Conservation (phyloP, 371 early-diverging fungal genomes). For the Apophysomyces ossiformis region DNA sequence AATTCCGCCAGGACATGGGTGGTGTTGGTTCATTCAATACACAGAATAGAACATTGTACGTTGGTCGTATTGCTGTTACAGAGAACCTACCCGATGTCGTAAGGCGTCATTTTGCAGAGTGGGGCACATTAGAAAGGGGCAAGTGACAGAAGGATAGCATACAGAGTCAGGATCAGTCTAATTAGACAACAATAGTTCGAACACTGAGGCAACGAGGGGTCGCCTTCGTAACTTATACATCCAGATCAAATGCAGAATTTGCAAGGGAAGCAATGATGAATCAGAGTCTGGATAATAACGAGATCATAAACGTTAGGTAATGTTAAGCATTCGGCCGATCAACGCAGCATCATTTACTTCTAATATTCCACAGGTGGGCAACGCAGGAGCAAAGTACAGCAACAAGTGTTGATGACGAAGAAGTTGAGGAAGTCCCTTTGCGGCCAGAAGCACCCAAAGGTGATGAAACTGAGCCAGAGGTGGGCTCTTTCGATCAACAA, state of each 20-base stretch:
- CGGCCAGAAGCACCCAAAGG: slow-evolving; percentile 7
- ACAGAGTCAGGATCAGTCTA: neutral
- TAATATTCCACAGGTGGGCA: slow-evolving; percentile 66
- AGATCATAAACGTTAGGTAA: slow-evolving; percentile 53
- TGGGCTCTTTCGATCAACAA: slow-evolving; percentile 52
- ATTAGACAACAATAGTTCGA: slow-evolving; percentile 39
- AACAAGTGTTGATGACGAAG: slow-evolving; percentile 47
- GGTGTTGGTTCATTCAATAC: slow-evolving; percentile 86
- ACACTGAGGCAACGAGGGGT: slow-evolving; percentile 71
- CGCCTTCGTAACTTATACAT: slow-evolving; percentile 80
- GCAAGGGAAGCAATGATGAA: slow-evolving; percentile 91
- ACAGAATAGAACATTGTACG: slow-evolving; percentile 77
- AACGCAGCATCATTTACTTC: neutral
- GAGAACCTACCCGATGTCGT: slow-evolving; percentile 67
- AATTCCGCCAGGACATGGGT: slow-evolving; percentile 87
- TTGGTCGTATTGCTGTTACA: slow-evolving; percentile 70
- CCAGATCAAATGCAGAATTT: slow-evolving; percentile 80
- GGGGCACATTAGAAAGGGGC: slow-evolving; percentile 81
- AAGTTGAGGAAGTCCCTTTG: slow-evolving; percentile 15
- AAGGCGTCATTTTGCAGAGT: slow-evolving; percentile 73
- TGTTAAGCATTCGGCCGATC: neutral
- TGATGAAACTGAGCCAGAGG: slow-evolving; percentile 32
- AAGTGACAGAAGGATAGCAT: slow-evolving; percentile 20
- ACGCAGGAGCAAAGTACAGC: slow-evolving; percentile 82
- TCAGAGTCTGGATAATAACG: slow-evolving; percentile 76